Conservation (phyloP, 495 filamentous ascomycete species). For the Cryomyces minteri region DNA sequence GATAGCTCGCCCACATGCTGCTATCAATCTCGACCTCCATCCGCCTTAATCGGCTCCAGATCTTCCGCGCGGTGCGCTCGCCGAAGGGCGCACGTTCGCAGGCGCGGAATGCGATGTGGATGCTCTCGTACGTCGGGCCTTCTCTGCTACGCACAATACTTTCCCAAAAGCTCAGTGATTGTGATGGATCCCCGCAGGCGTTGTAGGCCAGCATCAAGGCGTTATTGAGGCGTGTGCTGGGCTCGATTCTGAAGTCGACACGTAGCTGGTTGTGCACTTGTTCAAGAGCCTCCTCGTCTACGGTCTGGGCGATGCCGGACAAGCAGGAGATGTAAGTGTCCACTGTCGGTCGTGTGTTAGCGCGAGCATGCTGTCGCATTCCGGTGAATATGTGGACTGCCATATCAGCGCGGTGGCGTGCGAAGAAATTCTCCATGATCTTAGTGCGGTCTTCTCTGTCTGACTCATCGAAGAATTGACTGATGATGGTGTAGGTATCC, state of each 20-base stretch:
- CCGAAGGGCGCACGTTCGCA: conserved; percentile 48
- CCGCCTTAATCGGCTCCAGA: conserved; percentile 54
- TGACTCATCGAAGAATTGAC: conserved; percentile 61
- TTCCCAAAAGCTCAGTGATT: conserved; percentile 61
- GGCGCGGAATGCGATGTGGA: conserved; percentile 58
- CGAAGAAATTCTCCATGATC: conserved; percentile 74
- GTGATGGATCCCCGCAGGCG: conserved; percentile 39
- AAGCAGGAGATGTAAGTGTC: conserved; percentile 65
- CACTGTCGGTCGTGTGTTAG: conserved; percentile 37
- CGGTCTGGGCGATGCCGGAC: conserved; percentile 44
- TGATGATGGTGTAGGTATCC: conserved; percentile 66
- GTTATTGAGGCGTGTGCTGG: conserved; percentile 59
- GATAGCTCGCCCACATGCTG: conserved; percentile 52
- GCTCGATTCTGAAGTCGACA: conserved; percentile 61
- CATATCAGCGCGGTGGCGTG: conserved; percentile 57
- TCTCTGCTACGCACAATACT: conserved; percentile 60
- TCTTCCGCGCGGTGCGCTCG: conserved; percentile 41
- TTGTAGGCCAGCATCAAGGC: conserved; percentile 73
- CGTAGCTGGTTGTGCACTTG: conserved; percentile 83
- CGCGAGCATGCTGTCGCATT: conserved; percentile 52
- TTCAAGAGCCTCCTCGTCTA: conserved; percentile 44
- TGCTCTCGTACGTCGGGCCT: conserved; percentile 61
- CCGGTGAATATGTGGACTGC: conserved; percentile 72
- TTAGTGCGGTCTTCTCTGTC: conserved; percentile 37
- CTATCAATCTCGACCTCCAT: conserved; percentile 62